These are phyloP conservation scores for Apiospora koreana DNA, from an alignment of 2,329 filamentous ascomycete genomes.

Conservation along the genomic window DNA sequence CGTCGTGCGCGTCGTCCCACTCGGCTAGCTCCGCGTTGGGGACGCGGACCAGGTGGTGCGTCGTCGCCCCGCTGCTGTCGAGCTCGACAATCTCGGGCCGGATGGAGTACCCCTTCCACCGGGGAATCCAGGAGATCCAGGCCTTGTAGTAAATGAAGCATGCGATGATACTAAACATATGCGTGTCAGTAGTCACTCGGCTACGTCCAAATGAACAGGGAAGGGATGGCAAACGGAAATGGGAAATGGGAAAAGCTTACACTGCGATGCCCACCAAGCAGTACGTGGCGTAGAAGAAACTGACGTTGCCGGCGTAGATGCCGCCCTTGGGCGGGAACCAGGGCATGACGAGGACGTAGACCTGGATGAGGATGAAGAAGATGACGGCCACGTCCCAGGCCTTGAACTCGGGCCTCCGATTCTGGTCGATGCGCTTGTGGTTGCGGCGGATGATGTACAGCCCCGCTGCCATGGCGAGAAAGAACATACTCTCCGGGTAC, in stretches of 20 bases:
- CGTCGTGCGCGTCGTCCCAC: slow-evolving; percentile 65
- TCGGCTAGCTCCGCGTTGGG: slow-evolving; percentile 47
- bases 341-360: slow-evolving; percentile 68
- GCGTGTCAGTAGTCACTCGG: neutral
- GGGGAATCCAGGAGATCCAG: slow-evolving; percentile 60
- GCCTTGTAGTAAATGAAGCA: slow-evolving; percentile 59
- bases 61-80: slow-evolving; percentile 45
- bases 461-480: slow-evolving; percentile 56
- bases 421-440: slow-evolving; percentile 45
- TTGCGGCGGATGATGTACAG: slow-evolving; percentile 54
- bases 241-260: slow-evolving; percentile 45
- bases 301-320: slow-evolving; percentile 62
- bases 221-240: rapidly evolving
- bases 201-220: too few relatives aligned
- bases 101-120: slow-evolving; percentile 52
- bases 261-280: slow-evolving; percentile 64
- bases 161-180: slow-evolving; percentile 42
- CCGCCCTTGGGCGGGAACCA: slow-evolving; percentile 70
- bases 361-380: slow-evolving; percentile 60
- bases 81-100: slow-evolving; percentile 55
- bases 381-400: slow-evolving; percentile 59
- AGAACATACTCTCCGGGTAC: slow-evolving; percentile 62
- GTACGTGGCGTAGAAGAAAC: slow-evolving; percentile 75
- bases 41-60: slow-evolving; percentile 54
- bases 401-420: slow-evolving; percentile 52